These are phyloP conservation scores for Sporothrix humicola DNA, from an alignment of 2,329 filamentous ascomycete genomes.

Conservation along the genomic window DNA sequence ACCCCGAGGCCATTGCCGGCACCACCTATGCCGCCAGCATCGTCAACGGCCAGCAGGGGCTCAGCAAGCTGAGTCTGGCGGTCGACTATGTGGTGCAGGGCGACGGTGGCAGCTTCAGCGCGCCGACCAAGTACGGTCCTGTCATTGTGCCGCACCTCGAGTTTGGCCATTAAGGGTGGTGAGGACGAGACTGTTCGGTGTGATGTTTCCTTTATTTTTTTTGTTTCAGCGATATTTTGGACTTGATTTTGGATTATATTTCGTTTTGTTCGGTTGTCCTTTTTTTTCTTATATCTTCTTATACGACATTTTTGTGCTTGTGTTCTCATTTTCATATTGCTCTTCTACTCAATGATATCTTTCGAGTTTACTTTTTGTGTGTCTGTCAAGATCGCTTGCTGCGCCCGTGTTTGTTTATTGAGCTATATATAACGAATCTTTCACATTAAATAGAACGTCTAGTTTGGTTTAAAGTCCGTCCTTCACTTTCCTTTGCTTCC, in stretches of 20 bases:
- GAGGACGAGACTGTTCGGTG: background rate
- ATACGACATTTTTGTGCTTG: background rate
- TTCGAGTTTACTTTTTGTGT: slow-evolving; percentile 5
- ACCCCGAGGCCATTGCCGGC: slow-evolving; percentile 72
- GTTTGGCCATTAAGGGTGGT: slow-evolving; percentile 63
- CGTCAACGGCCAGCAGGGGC: slow-evolving; percentile 46
- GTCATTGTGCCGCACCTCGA: slow-evolving; percentile 91
- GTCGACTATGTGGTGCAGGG: slow-evolving; percentile 98
- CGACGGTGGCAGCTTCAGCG: slow-evolving; percentile 69
- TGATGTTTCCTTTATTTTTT: background rate
- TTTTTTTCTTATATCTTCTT: background rate
- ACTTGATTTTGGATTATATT: background rate
- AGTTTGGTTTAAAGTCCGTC: background rate
- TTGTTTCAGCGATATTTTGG: background rate
- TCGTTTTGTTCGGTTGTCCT: background rate
- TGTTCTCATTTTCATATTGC: background rate
- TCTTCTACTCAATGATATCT: background rate
- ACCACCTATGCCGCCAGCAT: slow-evolving; percentile 44
- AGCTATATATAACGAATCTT: slow-evolving; percentile 25
- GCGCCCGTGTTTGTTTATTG: background rate
- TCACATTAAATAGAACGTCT: slow-evolving; percentile 24
- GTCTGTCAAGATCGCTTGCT: background rate
- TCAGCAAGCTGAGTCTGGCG: slow-evolving; percentile 79
- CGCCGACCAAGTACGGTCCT: slow-evolving; percentile 93
- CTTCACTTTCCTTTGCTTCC: background rate